Conservation (phyloP, 768 basidiomycete genomes). For the Boletus sp. region DNA sequence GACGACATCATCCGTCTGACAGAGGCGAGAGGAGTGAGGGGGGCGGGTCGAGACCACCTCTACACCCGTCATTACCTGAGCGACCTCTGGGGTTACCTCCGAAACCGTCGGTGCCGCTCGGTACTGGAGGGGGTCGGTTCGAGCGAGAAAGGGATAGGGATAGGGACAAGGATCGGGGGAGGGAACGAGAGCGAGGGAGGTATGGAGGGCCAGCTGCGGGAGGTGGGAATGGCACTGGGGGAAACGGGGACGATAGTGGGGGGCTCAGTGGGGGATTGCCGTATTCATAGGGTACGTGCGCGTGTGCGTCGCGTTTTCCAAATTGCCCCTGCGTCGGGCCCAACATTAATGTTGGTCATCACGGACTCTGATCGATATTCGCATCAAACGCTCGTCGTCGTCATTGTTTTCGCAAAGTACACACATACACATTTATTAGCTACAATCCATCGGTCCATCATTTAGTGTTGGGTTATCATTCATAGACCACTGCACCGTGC, state of each 20-base stretch:
- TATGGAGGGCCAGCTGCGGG: constrained; percentile 9
- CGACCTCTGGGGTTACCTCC: constrained; percentile 20
- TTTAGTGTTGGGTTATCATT: constrained; percentile 15
- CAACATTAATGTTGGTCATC: background rate
- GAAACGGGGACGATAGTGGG: constrained; percentile 3
- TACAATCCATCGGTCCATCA: constrained; percentile 21
- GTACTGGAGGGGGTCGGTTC: constrained; percentile 13
- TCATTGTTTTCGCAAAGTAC: constrained; percentile 13
- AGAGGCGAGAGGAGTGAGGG: constrained; percentile 16
- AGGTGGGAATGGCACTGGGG: constrained; percentile 4
- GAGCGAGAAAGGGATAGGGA: constrained; percentile 20
- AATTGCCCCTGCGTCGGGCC: background rate
- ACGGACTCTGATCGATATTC: background rate
- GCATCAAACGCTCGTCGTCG: constrained; percentile 6
- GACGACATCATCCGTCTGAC: constrained; percentile 13
- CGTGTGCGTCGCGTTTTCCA: background rate
- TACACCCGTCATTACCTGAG: constrained; percentile 22
- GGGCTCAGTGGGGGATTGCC: constrained; percentile 26
- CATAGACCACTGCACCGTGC: background rate
- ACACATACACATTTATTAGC: constrained; percentile 18
- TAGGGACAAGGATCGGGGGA: constrained; percentile 8
- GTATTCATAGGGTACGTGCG: constrained; percentile 25
- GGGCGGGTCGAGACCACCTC: background rate
- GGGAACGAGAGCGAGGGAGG: constrained; percentile 21
- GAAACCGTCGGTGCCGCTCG: constrained; percentile 17